phyloP scores from a whole-genome alignment of 805 yeast genomes.

The Hanseniaspora hatyaiensis region DNA sequence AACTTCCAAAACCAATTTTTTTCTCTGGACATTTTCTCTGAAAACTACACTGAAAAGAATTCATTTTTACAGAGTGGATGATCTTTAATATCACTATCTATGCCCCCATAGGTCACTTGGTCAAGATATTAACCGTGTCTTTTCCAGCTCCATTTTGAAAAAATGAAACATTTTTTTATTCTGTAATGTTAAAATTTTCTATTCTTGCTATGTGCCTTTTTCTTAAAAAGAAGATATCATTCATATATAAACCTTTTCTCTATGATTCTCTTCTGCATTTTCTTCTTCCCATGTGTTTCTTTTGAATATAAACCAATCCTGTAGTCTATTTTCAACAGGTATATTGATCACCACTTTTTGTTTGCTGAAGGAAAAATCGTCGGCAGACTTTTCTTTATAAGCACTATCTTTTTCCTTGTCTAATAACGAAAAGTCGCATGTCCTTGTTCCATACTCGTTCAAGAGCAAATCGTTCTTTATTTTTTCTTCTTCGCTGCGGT shows the following conservation, averaged over 20 bases:
- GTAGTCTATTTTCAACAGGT: slow-evolving; percentile 55
- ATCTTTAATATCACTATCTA: slow-evolving; percentile 16
- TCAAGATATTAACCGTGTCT: neutral
- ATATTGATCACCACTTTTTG: slow-evolving; percentile 27
- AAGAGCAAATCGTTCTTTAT: neutral
- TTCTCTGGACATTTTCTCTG: too few species aligned
- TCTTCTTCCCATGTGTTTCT: slow-evolving; percentile 55
- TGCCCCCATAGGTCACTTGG: slow-evolving; percentile 16
- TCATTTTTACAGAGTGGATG: slow-evolving; percentile 16
- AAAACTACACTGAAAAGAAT: too few species aligned
- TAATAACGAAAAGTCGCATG: neutral
- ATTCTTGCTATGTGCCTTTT: neutral
- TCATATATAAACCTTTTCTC: slow-evolving; percentile 24
- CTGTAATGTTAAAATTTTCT: neutral
- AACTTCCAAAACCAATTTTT: slow-evolving; percentile 7
- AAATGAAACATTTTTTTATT: slow-evolving; percentile 5
- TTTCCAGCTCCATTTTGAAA: slow-evolving; percentile 10
- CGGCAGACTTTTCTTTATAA: neutral
- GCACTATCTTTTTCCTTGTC: too few species aligned
- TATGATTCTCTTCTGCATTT: slow-evolving; percentile 28
- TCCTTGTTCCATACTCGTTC: slow-evolving; percentile 7
- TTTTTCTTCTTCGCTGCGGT: neutral
- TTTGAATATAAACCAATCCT: slow-evolving; percentile 61
- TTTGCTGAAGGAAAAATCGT: slow-evolving; percentile 21
- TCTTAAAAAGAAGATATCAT: neutral